Evolutionary conservation across 2,329 filamentous ascomycete species (phyloP).

Genomic region (Plenodomus biglobosus): DNA sequence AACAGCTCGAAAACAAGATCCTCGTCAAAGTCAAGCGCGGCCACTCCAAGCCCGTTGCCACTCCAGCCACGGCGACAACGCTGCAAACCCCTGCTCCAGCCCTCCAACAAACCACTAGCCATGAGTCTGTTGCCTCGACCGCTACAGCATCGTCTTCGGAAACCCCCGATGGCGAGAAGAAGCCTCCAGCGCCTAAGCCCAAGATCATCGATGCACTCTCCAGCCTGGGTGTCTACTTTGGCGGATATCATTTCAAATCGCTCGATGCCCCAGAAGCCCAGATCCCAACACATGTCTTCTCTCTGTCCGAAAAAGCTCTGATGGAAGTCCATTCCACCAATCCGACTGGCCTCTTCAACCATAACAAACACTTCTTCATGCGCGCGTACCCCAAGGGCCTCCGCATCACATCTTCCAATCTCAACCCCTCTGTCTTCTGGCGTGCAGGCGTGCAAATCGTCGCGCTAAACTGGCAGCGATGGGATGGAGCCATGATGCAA

Average conservation of each 20-base stretch:
- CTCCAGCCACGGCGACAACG: slow-evolving; percentile 34
- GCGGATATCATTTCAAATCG: slow-evolving; percentile 76
- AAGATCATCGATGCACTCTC: slow-evolving; percentile 72
- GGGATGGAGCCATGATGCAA: slow-evolving; percentile 92
- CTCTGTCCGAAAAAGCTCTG: slow-evolving; percentile 62
- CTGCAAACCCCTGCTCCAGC: slow-evolving; percentile 28
- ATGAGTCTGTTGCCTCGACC: slow-evolving; percentile 26
- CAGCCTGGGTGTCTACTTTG: slow-evolving; percentile 79
- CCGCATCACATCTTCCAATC: slow-evolving; percentile 80
- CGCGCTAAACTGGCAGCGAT: slow-evolving; percentile 90
- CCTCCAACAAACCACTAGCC: slow-evolving; percentile 26
- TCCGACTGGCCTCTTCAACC: slow-evolving; percentile 67
- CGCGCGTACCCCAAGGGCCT: slow-evolving; percentile 83
- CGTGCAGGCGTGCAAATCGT: slow-evolving; percentile 86
- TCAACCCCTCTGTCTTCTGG: slow-evolving; percentile 85
- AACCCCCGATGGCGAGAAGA: slow-evolving; percentile 48
- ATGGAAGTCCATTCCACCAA: slow-evolving; percentile 66
- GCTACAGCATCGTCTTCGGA: slow-evolving; percentile 24
- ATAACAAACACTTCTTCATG: slow-evolving; percentile 83
- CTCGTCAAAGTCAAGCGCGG: slow-evolving; percentile 56
- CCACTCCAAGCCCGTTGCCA: slow-evolving; percentile 33
- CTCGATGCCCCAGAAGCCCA: slow-evolving; percentile 64
- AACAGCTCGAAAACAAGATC: slow-evolving; percentile 76
- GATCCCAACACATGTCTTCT: slow-evolving; percentile 65
- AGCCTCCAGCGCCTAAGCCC: slow-evolving; percentile 53